These are phyloP conservation scores for Grosmannia serpens DNA, from an alignment of 2,329 filamentous ascomycete genomes.

Conservation along the genomic window DNA sequence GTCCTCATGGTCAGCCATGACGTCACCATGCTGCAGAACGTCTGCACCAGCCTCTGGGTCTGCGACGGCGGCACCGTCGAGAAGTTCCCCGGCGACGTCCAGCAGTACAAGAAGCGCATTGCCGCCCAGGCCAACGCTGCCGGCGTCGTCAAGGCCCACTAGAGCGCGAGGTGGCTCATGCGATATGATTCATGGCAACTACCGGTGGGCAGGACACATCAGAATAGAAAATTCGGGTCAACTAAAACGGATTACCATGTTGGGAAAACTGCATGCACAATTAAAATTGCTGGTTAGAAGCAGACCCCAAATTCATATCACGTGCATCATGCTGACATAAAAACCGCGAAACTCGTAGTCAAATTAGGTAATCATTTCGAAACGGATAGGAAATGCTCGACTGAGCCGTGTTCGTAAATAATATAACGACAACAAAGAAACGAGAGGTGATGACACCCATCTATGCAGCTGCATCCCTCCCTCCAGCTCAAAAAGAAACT, in stretches of 20 bases:
- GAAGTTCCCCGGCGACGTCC: constrained; percentile 91
- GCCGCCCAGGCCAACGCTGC: constrained; percentile 75
- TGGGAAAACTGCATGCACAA: no score
- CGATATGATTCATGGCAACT: neutral
- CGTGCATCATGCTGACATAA: no score
- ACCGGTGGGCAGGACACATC: neutral
- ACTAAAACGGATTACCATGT: no score
- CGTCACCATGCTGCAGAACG: constrained; percentile 94
- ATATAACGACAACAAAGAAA: neutral
- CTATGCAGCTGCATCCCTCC: neutral
- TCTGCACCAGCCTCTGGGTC: constrained; percentile 92
- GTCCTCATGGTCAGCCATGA: constrained; percentile 99
- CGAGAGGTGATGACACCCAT: neutral
- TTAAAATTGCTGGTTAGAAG: no score
- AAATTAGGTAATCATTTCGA: neutral
- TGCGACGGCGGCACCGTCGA: constrained; percentile 90
- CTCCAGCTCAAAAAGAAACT: constrained; percentile 5
- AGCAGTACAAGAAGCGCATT: constrained; percentile 96
- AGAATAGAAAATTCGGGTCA: neutral
- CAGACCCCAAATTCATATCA: no score
- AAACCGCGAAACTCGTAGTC: no score
- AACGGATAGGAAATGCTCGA: neutral
- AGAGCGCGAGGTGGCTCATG: neutral
- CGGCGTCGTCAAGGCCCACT: constrained; percentile 67
- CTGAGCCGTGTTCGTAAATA: neutral